Conservation (phyloP, 352 stramenopile genomes). For the Blastocystis sp. region DNA sequence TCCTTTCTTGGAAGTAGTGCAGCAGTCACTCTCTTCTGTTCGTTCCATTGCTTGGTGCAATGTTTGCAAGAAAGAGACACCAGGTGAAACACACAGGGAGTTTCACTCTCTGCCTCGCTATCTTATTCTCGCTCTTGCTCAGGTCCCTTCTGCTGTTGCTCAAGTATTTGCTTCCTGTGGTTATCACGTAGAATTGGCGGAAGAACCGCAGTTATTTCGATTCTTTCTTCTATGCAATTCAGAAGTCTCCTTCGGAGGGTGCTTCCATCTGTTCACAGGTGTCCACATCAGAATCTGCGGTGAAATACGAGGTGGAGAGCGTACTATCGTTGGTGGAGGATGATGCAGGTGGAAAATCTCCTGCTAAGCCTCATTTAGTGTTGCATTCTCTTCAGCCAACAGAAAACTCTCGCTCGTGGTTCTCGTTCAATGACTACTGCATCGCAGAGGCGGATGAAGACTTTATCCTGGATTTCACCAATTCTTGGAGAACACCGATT, state of each 20-base stretch:
- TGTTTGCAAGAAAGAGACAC: neutral
- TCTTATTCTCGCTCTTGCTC: neutral
- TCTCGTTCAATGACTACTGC: constrained; percentile 77
- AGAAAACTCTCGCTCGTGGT: constrained; percentile 67
- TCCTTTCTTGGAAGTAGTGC: neutral
- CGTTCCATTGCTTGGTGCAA: neutral
- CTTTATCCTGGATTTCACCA: constrained; percentile 70
- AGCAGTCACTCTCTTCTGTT: neutral
- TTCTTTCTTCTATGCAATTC: too few relatives aligned
- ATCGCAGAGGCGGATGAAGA: constrained; percentile 65
- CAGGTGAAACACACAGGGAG: neutral
- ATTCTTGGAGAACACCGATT: neutral
- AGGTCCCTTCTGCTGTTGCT: neutral
- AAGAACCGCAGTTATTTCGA: constrained; percentile 1
- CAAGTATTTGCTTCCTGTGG: neutral
- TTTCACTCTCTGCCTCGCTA: neutral
- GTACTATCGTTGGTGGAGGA: neutral
- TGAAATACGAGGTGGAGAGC: neutral
- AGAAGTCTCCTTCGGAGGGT: too few relatives aligned
- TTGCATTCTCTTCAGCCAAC: neutral
- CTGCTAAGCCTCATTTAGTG: neutral
- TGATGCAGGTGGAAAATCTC: neutral
- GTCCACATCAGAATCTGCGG: neutral
- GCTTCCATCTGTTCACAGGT: too few relatives aligned
- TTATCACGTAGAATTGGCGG: constrained; percentile 11